Conservation (phyloP, 2,329 filamentous ascomycete genomes). For the Phyllosticta citribraziliensis region DNA sequence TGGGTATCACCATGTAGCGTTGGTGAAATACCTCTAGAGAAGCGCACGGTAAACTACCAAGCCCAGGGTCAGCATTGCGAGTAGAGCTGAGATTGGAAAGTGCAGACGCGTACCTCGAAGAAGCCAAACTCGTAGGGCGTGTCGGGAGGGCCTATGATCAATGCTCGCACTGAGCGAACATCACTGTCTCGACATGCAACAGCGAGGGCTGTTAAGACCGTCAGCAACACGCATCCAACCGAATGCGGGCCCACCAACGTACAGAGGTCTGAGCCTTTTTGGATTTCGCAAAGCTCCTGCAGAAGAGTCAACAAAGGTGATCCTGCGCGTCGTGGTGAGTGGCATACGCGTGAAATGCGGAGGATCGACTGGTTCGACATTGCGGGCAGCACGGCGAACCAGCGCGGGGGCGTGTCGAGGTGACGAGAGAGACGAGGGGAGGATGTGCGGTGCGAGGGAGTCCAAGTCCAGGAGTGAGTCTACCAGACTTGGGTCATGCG, state of each 20-base stretch:
- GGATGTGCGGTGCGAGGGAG: not conserved
- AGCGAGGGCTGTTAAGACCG: conserved; percentile 55
- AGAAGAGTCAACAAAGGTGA: conserved; percentile 12
- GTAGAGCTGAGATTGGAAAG: not conserved
- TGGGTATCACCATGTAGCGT: not conserved
- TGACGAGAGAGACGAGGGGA: not conserved
- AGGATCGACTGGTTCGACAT: conserved; percentile 84
- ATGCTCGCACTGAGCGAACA: conserved; percentile 74
- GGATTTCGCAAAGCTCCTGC: conserved; percentile 77
- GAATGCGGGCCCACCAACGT: conserved; percentile 26
- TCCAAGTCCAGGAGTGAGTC: not conserved
- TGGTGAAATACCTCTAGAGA: conserved; percentile 53
- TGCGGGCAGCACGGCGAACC: not conserved
- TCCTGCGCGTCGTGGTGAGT: conserved; percentile 1
- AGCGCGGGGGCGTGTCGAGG: not conserved
- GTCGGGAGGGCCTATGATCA: conserved; percentile 87
- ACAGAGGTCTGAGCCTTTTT: conserved; percentile 78
- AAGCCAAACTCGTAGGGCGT: conserved; percentile 97
- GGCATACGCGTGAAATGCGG: conserved; percentile 68
- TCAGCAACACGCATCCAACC: conserved; percentile 8
- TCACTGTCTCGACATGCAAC: conserved; percentile 82
- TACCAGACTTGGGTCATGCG: not conserved
- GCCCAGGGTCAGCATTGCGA: not conserved
- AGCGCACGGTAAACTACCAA: conserved; percentile 62
- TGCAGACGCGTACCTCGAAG: conserved; percentile 61